Evolutionary conservation across 176 grass and related monocot genomes (phyloP).

Genomic region (Olyra latifolia): DNA sequence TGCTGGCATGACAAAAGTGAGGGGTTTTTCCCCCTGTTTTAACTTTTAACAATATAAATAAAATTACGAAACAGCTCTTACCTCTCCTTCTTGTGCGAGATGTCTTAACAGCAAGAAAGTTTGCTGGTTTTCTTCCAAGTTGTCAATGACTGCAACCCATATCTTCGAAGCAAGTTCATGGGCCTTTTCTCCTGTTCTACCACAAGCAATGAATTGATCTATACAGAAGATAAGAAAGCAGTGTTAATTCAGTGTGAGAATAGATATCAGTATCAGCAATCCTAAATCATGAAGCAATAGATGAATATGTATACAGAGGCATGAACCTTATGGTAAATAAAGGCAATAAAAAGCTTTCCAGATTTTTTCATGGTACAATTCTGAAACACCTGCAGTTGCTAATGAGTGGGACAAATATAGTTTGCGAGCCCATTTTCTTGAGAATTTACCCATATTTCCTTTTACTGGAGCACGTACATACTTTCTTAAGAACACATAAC

Average conservation of each 20-base stretch:
- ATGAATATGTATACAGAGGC: conserved; percentile 8
- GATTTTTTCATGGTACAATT: background rate
- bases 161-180: conserved; percentile 90
- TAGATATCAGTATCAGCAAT: conserved; percentile 9
- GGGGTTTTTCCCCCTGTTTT: no score
- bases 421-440: background rate
- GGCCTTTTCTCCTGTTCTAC: conserved; percentile 78
- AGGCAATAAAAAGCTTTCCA: background rate
- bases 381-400: conserved; percentile 6
- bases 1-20: background rate
- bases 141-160: conserved; percentile 90
- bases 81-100: conserved; percentile 86
- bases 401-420: background rate
- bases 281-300: conserved; percentile 2
- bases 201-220: conserved; percentile 99
- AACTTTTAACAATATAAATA: background rate
- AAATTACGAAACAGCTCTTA: conserved; percentile 43
- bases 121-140: conserved; percentile 85
- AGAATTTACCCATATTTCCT: background rate
- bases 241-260: background rate
- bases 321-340: conserved; percentile 20
- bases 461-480: background rate
- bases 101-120: conserved; percentile 75
- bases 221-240: conserved; percentile 16
- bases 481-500: conserved; percentile 4